Base-by-base conservation (phyloP, 2,329 filamentous ascomycete genomes). In the Monilinia fructigena region DNA sequence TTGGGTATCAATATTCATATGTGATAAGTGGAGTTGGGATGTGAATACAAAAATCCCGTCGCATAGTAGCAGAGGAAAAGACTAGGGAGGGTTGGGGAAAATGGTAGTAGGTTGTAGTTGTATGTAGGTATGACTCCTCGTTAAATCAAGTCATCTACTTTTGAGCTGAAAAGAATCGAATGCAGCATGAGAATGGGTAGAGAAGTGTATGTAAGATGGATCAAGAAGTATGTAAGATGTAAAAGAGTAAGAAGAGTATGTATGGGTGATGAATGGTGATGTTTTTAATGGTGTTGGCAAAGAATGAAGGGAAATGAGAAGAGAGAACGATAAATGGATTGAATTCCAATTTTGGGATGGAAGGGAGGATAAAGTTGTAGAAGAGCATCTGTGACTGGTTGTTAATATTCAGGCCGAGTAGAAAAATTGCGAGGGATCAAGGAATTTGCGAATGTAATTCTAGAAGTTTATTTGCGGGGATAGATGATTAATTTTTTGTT, bases 1-100 rank as follows among this genome's bases (percentile, higher is more conserved):
- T 65, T 65, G 63, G 63, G 63, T 65, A 65, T 65, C 63, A 65
- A 65, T 65, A 12, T 45, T 35, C 48, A 65, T 65, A 48, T 58
- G 62, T 65, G 62, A 59, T 58, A 50, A 59, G 54, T 65, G 53
- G 62, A 65, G 50, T 64, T 59, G 53, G 63, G 63, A 59, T 59
- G 35, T 42, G 63, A 65, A 65, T 52, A 48, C 31, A 31, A 31
- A 58, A 65, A 12, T 50, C 45, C 42, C 53, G 45, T 59, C 45
- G 55, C 54, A 59, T 42, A 45, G 53, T 38, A 52, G 58, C 47
- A 38, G 7, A 40, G 58, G 26, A 50, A 50, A 42, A 50, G 45
- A 50, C 28, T 52, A 50, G 45, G 28, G 56, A 23, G n/a, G 28
- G 18, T 38, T 10, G 20, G 38, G 18, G 20, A 4, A 2, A 38